Percentiles rank a stretch among this genome's conserved stretches.
Conservation (phyloP, 768 basidiomycete genomes). For the Leccinum longicurvipes region DNA sequence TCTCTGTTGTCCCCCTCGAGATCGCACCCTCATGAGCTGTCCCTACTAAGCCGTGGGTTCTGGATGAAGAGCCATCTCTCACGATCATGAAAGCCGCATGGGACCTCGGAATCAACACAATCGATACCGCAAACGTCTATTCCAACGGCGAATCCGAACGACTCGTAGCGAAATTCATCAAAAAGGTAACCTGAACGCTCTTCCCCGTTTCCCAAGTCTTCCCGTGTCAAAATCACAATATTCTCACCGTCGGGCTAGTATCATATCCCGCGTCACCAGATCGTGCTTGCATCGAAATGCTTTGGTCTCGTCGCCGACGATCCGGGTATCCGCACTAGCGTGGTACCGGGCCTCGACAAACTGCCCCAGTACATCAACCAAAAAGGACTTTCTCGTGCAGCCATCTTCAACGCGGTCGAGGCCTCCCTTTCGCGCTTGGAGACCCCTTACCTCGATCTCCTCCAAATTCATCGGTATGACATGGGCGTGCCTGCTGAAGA, state of each 20-base stretch:
- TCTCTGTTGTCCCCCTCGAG: not conserved
- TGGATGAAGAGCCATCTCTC: conserved; percentile 25
- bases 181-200: conserved; percentile 21
- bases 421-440: conserved; percentile 36
- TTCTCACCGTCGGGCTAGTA: conserved; percentile 17
- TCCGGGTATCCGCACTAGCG: not conserved
- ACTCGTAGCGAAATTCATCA: conserved; percentile 35
- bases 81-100: conserved; percentile 37
- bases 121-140: conserved; percentile 34
- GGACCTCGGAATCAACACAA: conserved; percentile 37
- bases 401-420: conserved; percentile 38
- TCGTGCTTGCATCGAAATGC: conserved; percentile 33
- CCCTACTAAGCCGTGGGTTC: conserved; percentile 21
- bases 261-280: conserved; percentile 31
- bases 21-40: not conserved
- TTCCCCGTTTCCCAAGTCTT: not conserved
- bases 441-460: conserved; percentile 38
- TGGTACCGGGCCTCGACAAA: not conserved
- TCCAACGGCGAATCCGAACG: conserved; percentile 33
- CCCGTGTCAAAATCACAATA: not conserved
- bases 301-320: conserved; percentile 13
- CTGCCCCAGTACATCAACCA: conserved; percentile 30
- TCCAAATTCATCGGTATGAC: conserved; percentile 48
- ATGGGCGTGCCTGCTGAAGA: conserved; percentile 36
- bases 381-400: conserved; percentile 32